These are phyloP conservation scores for Beta lomatogona DNA, from an alignment of 179 eudicot species.

Conservation along the genomic window DNA sequence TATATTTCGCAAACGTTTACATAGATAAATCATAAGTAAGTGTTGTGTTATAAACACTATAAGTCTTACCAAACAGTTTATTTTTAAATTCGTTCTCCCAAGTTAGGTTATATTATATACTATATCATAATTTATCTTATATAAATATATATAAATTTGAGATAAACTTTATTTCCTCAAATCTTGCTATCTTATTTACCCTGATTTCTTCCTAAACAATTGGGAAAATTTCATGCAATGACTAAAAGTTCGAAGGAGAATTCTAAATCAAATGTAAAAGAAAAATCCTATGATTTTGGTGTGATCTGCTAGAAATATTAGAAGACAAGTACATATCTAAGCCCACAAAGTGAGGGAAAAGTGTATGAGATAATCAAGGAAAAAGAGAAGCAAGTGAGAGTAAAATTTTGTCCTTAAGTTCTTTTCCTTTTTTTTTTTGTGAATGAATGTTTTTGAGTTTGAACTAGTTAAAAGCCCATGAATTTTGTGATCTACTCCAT, in stretches of 20 bases:
- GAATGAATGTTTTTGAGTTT: slow-evolving; percentile 13
- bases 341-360: not conserved
- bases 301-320: slow-evolving; percentile 31
- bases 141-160: not conserved
- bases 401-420: slow-evolving; percentile 15
- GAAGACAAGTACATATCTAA: not conserved
- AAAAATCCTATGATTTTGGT: slow-evolving; percentile 24
- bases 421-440: not conserved
- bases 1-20: too few species aligned
- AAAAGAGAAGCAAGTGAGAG: not conserved
- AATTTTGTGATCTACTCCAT: slow-evolving; percentile 8
- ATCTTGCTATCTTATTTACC: slow-evolving; percentile 12
- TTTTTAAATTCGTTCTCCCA: too few species aligned
- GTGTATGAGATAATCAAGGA: not conserved
- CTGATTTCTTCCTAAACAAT: not conserved
- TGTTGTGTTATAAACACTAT: too few species aligned
- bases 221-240: slow-evolving; percentile 24
- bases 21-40: too few species aligned
- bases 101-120: too few species aligned
- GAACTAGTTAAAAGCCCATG: slow-evolving; percentile 1
- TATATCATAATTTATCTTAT: too few species aligned
- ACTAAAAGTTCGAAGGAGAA: slow-evolving; percentile 8
- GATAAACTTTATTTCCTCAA: not conserved
- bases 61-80: too few species aligned
- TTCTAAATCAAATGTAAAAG: too few species aligned